A percentile compares a stretch with the other conserved stretches of the same genome.
phyloP scores from a whole-genome alignment of 225 moss, liverwort and hornwort species.

The Lunularia cruciata region DNA sequence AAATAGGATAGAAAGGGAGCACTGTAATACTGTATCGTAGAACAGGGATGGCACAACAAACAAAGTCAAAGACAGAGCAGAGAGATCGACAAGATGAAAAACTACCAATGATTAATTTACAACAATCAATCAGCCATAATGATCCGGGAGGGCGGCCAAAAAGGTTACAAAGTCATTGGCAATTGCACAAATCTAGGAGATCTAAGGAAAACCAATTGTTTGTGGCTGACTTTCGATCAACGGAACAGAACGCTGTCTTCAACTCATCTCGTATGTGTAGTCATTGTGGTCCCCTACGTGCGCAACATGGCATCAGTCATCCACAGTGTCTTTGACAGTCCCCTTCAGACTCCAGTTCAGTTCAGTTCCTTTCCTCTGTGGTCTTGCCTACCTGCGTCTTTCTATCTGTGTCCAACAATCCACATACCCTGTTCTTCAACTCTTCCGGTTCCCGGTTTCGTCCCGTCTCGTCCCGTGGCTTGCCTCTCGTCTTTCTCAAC shows the following conservation, averaged over 20 bases:
- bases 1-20: too few species aligned
- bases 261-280: conserved; percentile 12
- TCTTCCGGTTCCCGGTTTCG: not conserved
- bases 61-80: not conserved
- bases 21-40: too few species aligned
- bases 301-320: conserved; percentile 11
- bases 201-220: not conserved
- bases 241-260: conserved; percentile 13
- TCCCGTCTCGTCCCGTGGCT: too few species aligned
- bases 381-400: not conserved
- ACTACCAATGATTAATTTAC: conserved; percentile 5
- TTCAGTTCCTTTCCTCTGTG: too few species aligned
- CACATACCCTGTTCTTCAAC: not conserved
- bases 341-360: not conserved
- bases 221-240: conserved; percentile 8
- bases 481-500: not conserved
- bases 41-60: too few species aligned
- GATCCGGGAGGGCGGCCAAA: not conserved
- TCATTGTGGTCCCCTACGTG: conserved; percentile 21
- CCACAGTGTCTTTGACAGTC: not conserved
- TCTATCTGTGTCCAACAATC: conserved; percentile 21
- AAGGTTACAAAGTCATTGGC: not conserved
- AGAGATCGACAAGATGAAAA: not conserved
- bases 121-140: conserved; percentile 5
- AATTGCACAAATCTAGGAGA: not conserved